Percentiles rank a stretch among this genome's conserved stretches.
Evolutionary conservation across 1,139 yeast genomes (phyloP).

Genomic region (Candida freyschussii): DNA sequence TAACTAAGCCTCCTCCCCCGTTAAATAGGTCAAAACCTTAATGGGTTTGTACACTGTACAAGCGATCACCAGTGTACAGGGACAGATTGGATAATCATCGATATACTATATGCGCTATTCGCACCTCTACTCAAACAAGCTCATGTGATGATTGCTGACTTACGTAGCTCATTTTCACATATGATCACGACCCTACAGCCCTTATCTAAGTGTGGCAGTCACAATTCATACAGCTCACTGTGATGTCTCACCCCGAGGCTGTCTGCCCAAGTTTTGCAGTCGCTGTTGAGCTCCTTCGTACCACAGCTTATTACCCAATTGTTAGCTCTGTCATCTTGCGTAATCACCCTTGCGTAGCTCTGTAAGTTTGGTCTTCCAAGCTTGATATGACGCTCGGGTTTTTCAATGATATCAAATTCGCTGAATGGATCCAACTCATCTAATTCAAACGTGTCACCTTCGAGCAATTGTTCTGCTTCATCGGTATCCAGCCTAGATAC

Average conservation of each 20-base stretch:
- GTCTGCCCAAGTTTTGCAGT: constrained; percentile 42
- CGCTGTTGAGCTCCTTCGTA: constrained; percentile 47
- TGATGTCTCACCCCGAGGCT: constrained; percentile 35
- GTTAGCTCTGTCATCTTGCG: constrained; percentile 19
- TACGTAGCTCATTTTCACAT: too few relatives aligned
- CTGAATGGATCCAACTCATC: constrained; percentile 23
- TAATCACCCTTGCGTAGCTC: constrained; percentile 24
- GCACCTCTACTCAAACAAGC: too few relatives aligned
- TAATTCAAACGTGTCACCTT: constrained; percentile 21
- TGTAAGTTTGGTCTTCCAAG: constrained; percentile 41
- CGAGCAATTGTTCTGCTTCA: constrained; percentile 20
- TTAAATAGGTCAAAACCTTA: too few relatives aligned
- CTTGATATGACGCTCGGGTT: constrained; percentile 7
- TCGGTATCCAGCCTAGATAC: constrained; percentile 8
- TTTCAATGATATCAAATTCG: constrained; percentile 5
- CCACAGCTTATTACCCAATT: constrained; percentile 72
- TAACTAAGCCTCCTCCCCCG: too few relatives aligned
- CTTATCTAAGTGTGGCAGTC: too few relatives aligned
- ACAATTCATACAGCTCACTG: constrained; percentile 34
- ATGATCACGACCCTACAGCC: too few relatives aligned
- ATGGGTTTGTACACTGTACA: too few relatives aligned
- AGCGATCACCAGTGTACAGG: too few relatives aligned
- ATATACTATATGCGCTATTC: too few relatives aligned
- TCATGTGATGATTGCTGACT: too few relatives aligned
- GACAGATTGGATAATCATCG: too few relatives aligned